Evolutionary conservation across 2,329 filamentous ascomycete species (phyloP).

Genomic region (Ceratocystis cacaofunesta): DNA sequence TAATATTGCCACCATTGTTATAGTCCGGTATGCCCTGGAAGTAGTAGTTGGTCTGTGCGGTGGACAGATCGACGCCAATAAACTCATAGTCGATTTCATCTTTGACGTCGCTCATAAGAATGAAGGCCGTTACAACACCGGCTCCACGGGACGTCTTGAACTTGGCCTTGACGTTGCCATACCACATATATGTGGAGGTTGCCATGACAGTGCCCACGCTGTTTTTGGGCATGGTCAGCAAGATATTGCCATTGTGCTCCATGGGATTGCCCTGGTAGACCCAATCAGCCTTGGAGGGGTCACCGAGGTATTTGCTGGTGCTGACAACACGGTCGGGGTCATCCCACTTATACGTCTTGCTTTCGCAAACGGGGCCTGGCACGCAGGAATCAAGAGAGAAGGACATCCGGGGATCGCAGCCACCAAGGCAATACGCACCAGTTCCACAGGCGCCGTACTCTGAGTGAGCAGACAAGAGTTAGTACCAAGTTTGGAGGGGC

Average conservation of each 20-base stretch:
- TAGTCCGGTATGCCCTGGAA: slow-evolving; percentile 88
- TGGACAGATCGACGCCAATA: slow-evolving; percentile 61
- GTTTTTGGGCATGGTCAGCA: slow-evolving; percentile 78
- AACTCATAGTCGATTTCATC: slow-evolving; percentile 98
- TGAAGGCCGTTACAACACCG: slow-evolving; percentile 95
- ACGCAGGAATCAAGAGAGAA: slow-evolving; percentile 72
- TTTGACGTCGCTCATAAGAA: slow-evolving; percentile 86
- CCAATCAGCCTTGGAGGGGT: slow-evolving; percentile 70
- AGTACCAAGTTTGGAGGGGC: neutral
- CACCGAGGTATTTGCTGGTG: slow-evolving; percentile 74
- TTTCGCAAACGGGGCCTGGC: slow-evolving; percentile 68
- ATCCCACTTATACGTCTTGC: slow-evolving; percentile 57
- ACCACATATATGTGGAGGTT: slow-evolving; percentile 83
- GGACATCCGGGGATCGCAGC: slow-evolving; percentile 80
- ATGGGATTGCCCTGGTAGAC: slow-evolving; percentile 68
- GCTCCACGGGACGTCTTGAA: slow-evolving; percentile 71
- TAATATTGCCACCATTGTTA: slow-evolving; percentile 58
- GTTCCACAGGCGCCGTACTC: slow-evolving; percentile 88
- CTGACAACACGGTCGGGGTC: slow-evolving; percentile 53
- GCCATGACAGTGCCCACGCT: slow-evolving; percentile 80
- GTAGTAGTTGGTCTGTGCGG: slow-evolving; percentile 90
- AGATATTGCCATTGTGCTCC: slow-evolving; percentile 49
- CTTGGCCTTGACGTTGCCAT: slow-evolving; percentile 75
- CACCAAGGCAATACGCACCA: slow-evolving; percentile 88
- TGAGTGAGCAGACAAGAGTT: slow-evolving; percentile 32